phyloP scores from a whole-genome alignment of 140 eudicot species.

The Cichorium intybus region DNA sequence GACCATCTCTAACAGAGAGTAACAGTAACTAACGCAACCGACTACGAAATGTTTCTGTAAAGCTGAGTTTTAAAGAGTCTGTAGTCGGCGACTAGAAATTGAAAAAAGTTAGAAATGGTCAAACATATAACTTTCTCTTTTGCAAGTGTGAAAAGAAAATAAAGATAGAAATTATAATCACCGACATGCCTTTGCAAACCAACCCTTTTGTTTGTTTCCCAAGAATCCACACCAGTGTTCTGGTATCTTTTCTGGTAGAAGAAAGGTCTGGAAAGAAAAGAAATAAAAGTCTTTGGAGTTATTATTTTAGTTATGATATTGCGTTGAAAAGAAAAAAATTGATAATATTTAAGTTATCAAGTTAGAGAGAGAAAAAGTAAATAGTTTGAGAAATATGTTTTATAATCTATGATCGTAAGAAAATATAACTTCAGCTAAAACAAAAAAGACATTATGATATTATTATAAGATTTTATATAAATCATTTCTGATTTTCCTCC shows the following conservation, averaged over 20 bases:
- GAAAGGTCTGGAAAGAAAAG: background rate
- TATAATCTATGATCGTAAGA: too few species aligned
- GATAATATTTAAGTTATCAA: too few species aligned
- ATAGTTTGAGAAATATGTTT: too few species aligned
- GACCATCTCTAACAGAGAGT: background rate
- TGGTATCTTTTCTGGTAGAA: background rate
- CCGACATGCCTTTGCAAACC: constrained; percentile 34
- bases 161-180: constrained; percentile 19
- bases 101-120: constrained; percentile 1
- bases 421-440: too few species aligned
- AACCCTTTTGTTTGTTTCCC: background rate
- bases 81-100: constrained; percentile 16
- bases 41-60: too few species aligned
- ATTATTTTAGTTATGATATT: too few species aligned
- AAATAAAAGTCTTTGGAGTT: too few species aligned
- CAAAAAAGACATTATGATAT: too few species aligned
- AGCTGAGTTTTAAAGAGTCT: background rate
- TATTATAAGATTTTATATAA: too few species aligned
- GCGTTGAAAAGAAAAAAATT: too few species aligned
- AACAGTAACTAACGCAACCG: background rate
- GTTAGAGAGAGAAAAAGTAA: too few species aligned
- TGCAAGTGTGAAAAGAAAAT: constrained; percentile 26
- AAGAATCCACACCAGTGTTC: background rate
- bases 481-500: too few species aligned
- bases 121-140: constrained; percentile 5